Percentiles rank a stretch among this genome's conserved stretches.
Evolutionary conservation across 352 stramenopile species (phyloP).

Genomic region (Pythium dissotocum): DNA sequence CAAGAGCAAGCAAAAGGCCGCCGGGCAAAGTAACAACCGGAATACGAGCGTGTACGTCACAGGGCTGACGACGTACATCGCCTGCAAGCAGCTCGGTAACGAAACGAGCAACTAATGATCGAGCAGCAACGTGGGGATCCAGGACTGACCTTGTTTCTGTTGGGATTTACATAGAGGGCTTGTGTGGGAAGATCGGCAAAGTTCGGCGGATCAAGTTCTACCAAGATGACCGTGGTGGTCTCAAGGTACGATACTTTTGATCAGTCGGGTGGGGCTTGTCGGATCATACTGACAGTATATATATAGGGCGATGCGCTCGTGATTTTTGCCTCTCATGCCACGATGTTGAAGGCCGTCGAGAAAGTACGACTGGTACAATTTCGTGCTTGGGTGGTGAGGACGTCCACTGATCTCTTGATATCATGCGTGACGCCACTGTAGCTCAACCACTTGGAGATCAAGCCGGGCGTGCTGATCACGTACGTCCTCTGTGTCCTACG

Average conservation of each 20-base stretch:
- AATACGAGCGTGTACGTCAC: conserved; percentile 83
- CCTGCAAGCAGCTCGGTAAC: conserved; percentile 77
- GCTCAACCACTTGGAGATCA: conserved; percentile 84
- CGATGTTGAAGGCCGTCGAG: conserved; percentile 70
- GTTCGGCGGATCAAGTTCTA: conserved; percentile 88
- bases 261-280: neutral
- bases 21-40: conserved; percentile 18
- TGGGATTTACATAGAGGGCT: conserved; percentile 40
- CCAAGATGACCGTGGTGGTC: conserved; percentile 69
- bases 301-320: conserved; percentile 78
- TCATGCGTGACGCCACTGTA: conserved; percentile 29
- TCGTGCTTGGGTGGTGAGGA: neutral
- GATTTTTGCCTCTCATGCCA: conserved; percentile 71
- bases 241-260: conserved; percentile 38
- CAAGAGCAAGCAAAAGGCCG: conserved; percentile 18
- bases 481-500: conserved; percentile 29
- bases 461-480: conserved; percentile 82
- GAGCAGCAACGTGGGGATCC: neutral
- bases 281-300: neutral
- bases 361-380: neutral
- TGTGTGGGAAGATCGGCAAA: conserved; percentile 75
- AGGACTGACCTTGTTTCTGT: no score
- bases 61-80: conserved; percentile 78
- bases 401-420: conserved; percentile 31
- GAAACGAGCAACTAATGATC: no score